A percentile compares a stretch with the other conserved stretches of the same genome.
Conservation (phyloP, 208 protist genomes). For the Trypanosoma lewisi region DNA sequence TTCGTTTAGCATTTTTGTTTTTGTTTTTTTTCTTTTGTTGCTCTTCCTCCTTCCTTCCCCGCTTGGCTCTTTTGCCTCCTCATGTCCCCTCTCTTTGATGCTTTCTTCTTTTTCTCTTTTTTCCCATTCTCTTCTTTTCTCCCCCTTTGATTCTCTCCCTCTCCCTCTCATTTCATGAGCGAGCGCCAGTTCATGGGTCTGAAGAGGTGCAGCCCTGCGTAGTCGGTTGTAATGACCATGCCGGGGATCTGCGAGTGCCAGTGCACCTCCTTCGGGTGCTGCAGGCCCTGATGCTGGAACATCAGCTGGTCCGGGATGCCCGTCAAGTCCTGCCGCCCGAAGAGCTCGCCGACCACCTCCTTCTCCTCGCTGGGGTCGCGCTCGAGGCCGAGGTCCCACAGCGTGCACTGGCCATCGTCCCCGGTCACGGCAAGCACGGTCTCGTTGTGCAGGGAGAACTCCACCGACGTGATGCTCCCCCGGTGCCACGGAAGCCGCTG, state of each 20-base stretch:
- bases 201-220: constrained; percentile 96
- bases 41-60: neutral
- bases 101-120: neutral
- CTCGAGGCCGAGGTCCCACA: constrained; percentile 98
- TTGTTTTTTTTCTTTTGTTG: constrained; percentile 2
- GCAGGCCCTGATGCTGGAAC: constrained; percentile 97
- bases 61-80: neutral
- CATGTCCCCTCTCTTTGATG: no score
- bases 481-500: constrained; percentile 93
- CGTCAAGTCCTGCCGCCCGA: constrained; percentile 72
- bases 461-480: constrained; percentile 94
- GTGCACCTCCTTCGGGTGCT: constrained; percentile 97
- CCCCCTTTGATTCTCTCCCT: neutral
- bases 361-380: constrained; percentile 92
- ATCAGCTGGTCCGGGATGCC: constrained; percentile 95
- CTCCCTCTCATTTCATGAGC: constrained; percentile 66
- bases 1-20: neutral
- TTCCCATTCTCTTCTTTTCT: constrained; percentile 5
- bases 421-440: constrained; percentile 93
- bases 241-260: constrained; percentile 97
- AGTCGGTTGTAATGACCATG: constrained; percentile 94
- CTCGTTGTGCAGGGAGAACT: constrained; percentile 96
- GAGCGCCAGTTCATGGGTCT: constrained; percentile 94
- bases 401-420: constrained; percentile 93
- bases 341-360: constrained; percentile 76